Base-by-base conservation (phyloP, 2,329 filamentous ascomycete genomes). In the Xylaria polymorpha region DNA sequence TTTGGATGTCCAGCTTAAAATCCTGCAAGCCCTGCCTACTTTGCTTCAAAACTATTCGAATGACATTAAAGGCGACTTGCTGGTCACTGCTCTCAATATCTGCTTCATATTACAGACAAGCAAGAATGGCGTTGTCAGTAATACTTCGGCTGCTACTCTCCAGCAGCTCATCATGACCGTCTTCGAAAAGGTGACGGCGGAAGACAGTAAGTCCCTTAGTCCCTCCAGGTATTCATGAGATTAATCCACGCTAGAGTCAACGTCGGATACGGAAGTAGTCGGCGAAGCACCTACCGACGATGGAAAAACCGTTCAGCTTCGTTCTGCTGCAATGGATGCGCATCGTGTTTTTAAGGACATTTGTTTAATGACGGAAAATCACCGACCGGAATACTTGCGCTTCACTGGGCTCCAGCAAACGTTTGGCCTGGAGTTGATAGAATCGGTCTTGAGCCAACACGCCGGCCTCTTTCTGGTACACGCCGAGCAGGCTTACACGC, bases 101-200 rank as follows among this genome's bases (percentile, higher is more conserved):
- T 98, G 96, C 81, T 96, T 96, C 69, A 91, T 93, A 60, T 82
- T 99, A 58, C 94, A 98, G 81, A 91, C 90, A 66, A 96, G 92
- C 80, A 98, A 98, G 82, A 97, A 94, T 82, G 90, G 91, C 32
- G 94, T 97, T 61, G 94, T 99, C 74, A 97, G 95, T 78, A 97
- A 97, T 75, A 98, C 97, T 0, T 96, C 96, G 10, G 94, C 95
- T 32, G 96, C 96, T n/a, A 98, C 96, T 1, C 84, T 99, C 63
- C 95, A 98, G 80, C 96, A 98, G 80, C 87, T 99, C 15, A 91
- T 98, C 8, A 93, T 96, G 39, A 92, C 93, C 0, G 92, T 97
- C 0, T 98, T 98, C 80, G 96, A 98, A 79, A 96, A 97, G 79
- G 94, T 98, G 1, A 88, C 90, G 0, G 83, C 84, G 6, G 94